Base-by-base conservation (phyloP, 768 basidiomycete species). In the Hortiboletus campestris region DNA sequence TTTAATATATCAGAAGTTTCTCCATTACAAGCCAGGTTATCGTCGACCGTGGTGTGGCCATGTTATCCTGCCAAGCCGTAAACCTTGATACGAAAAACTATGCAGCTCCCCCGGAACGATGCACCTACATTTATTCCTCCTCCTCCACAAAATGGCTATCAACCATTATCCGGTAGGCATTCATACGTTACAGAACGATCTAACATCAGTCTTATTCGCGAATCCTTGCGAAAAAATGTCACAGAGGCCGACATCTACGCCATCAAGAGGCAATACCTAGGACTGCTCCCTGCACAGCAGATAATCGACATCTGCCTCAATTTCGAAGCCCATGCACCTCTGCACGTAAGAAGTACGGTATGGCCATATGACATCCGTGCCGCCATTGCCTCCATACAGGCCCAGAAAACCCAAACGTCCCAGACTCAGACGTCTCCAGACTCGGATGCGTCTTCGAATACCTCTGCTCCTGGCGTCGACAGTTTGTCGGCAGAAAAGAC, bases 251-350 rank as follows among this genome's bases (percentile, higher is more conserved):
- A 76, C 60, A 67, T 67, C 66, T 78, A 84, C 68, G 77, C 83
- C 48, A 82, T 86, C 72, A 90, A 89, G 69, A 80, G 82, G 60
- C 80, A 82, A 58, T 92, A 91, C 74, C 76, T 92, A 41, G 76
- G 78, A 22, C 77, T 89, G 20, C 77, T 92, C 9, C 79, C 84
- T 22, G 82, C 79, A 20, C 78, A 81, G 43, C 87, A 91, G 72
- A 79, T 91, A 65, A 88, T 91, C 66, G 89, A 90, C 62, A 83
- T 91, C 63, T 91, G 87, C 67, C 76, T 91, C 56, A 78, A 79
- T 36, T 84, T 88, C 63, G 86, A 91, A 63, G 67, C 82, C 10
- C 80, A 90, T 75, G 83, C 84, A 14, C 84, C 88, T 13, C 73
- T 79, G 38, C 84, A 85, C 58, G 67, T 87, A 49, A 85, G 82